Conservation (phyloP, 176 grass and related monocot species). For the Lolium multiflorum region DNA sequence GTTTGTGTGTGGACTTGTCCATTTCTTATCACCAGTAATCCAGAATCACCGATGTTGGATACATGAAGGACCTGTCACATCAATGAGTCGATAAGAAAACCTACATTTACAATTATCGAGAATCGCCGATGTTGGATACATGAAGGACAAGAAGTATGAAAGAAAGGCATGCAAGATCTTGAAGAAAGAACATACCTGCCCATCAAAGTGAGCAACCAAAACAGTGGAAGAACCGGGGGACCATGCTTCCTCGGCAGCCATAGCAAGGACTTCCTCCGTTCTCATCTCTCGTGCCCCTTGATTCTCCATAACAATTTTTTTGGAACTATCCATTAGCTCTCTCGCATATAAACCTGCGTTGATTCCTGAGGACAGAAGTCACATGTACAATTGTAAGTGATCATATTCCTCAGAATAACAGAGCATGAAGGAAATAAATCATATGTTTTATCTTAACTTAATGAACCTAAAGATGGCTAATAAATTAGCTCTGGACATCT, state of each 20-base stretch:
- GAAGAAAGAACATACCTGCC: slow-evolving; percentile 51
- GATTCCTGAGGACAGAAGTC: slow-evolving; percentile 63
- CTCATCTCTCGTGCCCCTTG: slow-evolving; percentile 58
- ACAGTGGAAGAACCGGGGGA: slow-evolving; percentile 96
- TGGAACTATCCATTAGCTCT: slow-evolving; percentile 85
- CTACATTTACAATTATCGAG: slow-evolving; percentile 50
- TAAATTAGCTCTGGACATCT: slow-evolving; percentile 18
- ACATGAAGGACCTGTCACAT: slow-evolving; percentile 69
- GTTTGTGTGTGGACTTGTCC: slow-evolving; percentile 72
- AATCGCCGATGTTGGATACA: slow-evolving; percentile 91
- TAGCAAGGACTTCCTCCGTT: slow-evolving; percentile 68
- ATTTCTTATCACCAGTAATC: slow-evolving; percentile 91
- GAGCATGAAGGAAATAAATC: neutral
- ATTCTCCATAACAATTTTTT: slow-evolving; percentile 57
- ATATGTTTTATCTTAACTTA: neutral
- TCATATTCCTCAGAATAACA: neutral
- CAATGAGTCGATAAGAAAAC: slow-evolving; percentile 3
- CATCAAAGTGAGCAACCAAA: slow-evolving; percentile 93
- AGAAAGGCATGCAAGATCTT: neutral
- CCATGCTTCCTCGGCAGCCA: slow-evolving; percentile 65
- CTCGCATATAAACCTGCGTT: slow-evolving; percentile 89
- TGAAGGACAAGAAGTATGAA: slow-evolving; percentile 55
- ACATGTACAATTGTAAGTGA: slow-evolving; percentile 10
- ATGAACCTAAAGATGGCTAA: slow-evolving; percentile 3
- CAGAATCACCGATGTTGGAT: slow-evolving; percentile 95